These are phyloP conservation scores for Exophiala viscosa DNA, from an alignment of 2,329 filamentous ascomycete genomes.

Conservation along the genomic window DNA sequence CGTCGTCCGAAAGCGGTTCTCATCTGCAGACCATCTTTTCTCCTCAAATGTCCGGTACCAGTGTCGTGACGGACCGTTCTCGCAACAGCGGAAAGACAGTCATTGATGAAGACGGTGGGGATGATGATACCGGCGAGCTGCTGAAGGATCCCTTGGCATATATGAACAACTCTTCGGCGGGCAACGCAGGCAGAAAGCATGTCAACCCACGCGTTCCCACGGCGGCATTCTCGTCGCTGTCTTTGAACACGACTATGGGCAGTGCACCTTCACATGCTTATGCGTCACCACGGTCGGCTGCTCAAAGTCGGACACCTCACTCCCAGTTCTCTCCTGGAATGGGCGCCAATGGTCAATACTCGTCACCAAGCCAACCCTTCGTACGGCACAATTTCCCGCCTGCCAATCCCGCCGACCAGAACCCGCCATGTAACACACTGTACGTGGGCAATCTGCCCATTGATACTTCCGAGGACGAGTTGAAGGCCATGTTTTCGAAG, in stretches of 20 bases:
- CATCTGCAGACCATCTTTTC: slow-evolving; percentile 57
- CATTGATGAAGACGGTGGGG: slow-evolving; percentile 58
- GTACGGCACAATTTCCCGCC: slow-evolving; percentile 70
- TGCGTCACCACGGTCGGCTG: slow-evolving; percentile 46
- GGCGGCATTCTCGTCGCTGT: slow-evolving; percentile 64
- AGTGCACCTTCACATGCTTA: slow-evolving; percentile 39
- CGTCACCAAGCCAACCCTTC: slow-evolving; percentile 56
- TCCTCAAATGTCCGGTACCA: slow-evolving; percentile 57
- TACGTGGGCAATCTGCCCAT: slow-evolving; percentile 96
- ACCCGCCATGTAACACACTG: slow-evolving; percentile 94
- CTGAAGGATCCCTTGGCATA: slow-evolving; percentile 63
- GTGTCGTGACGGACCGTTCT: slow-evolving; percentile 46
- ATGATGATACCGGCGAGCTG: slow-evolving; percentile 61
- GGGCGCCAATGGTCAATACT: slow-evolving; percentile 51
- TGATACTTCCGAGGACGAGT: slow-evolving; percentile 89
- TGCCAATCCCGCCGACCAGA: slow-evolving; percentile 91
- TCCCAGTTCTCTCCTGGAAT: slow-evolving; percentile 57
- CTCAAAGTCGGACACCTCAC: slow-evolving; percentile 50
- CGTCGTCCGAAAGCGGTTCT: slow-evolving; percentile 48
- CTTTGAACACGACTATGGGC: slow-evolving; percentile 64
- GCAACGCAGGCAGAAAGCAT: slow-evolving; percentile 53
- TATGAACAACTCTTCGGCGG: slow-evolving; percentile 64
- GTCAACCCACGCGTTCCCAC: slow-evolving; percentile 71
- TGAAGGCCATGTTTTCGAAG: slow-evolving; percentile 89
- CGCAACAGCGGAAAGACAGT: slow-evolving; percentile 59